Evolutionary conservation across 495 filamentous ascomycete genomes (phyloP).

Genomic region (Podospora sp.): DNA sequence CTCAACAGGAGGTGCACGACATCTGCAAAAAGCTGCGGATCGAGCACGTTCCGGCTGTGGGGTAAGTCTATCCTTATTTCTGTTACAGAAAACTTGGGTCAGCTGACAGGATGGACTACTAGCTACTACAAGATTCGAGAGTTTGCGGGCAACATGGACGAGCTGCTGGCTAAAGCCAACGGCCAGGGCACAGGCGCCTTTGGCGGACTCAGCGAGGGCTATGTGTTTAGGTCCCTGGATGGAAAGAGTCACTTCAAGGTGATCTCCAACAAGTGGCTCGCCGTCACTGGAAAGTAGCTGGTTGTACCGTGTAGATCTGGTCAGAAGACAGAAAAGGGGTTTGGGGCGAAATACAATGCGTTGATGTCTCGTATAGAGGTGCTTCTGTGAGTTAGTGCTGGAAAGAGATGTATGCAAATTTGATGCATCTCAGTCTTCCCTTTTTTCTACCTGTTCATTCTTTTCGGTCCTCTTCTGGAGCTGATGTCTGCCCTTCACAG

Average conservation of each 20-base stretch:
- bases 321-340: no score
- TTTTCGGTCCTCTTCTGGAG: no score
- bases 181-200: not conserved
- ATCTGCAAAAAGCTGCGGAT: slow-evolving; percentile 21
- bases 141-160: slow-evolving; percentile 12
- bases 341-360: no score
- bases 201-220: slow-evolving; percentile 25
- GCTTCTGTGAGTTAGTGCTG: no score
- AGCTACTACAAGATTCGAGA: not conserved
- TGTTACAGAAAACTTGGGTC: not conserved
- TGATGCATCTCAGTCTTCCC: no score
- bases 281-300: slow-evolving; percentile 16
- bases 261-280: slow-evolving; percentile 34
- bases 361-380: no score
- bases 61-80: not conserved
- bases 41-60: slow-evolving; percentile 23
- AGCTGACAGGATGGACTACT: no score
- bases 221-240: slow-evolving; percentile 25
- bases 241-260: slow-evolving; percentile 26
- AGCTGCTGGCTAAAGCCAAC: slow-evolving; percentile 27
- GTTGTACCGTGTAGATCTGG: not conserved
- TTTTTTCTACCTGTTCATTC: no score
- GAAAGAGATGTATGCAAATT: no score
- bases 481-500: no score
- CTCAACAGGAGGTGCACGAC: not conserved